Conservation (phyloP, 495 filamentous ascomycete genomes). For the Penicillium ochrochloron region DNA sequence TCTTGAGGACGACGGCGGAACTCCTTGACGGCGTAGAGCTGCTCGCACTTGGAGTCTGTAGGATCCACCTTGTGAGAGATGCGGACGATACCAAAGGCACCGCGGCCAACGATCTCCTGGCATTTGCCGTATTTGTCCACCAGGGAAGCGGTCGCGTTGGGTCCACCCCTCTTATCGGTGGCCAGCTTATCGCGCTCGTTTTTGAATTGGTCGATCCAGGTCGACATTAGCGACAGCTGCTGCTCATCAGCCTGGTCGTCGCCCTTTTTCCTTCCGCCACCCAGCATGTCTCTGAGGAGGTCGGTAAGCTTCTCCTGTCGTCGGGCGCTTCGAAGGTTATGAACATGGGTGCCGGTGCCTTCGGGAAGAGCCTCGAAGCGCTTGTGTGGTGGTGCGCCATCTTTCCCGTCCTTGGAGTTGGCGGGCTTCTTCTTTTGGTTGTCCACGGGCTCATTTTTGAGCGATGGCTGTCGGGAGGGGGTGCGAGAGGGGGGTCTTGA, state of each 20-base stretch:
- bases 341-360: conserved; percentile 70
- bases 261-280: conserved; percentile 72
- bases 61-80: conserved; percentile 97
- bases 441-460: conserved; percentile 41
- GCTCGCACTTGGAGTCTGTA: conserved; percentile 77
- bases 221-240: conserved; percentile 90
- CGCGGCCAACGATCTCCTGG: conserved; percentile 96
- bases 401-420: conserved; percentile 49
- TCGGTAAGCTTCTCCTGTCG: conserved; percentile 95
- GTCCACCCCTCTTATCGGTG: conserved; percentile 74
- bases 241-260: conserved; percentile 69
- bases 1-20: conserved; percentile 94
- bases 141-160: conserved; percentile 78
- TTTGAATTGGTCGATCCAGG: conserved; percentile 93
- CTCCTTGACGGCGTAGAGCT: conserved; percentile 97
- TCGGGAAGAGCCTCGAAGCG: conserved; percentile 65
- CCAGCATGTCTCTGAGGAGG: conserved; percentile 83
- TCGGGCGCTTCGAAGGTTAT: conserved; percentile 83
- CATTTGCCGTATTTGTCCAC: conserved; percentile 99
- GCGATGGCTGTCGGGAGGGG: conserved; percentile 49
- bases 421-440: conserved; percentile 39
- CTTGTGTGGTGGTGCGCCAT: conserved; percentile 45
- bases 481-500: conserved; percentile 45
- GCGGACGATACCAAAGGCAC: conserved; percentile 95
- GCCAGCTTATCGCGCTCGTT: conserved; percentile 80